phyloP scores from a whole-genome alignment of 176 grass and related monocot species.

The Lolium perenne region DNA sequence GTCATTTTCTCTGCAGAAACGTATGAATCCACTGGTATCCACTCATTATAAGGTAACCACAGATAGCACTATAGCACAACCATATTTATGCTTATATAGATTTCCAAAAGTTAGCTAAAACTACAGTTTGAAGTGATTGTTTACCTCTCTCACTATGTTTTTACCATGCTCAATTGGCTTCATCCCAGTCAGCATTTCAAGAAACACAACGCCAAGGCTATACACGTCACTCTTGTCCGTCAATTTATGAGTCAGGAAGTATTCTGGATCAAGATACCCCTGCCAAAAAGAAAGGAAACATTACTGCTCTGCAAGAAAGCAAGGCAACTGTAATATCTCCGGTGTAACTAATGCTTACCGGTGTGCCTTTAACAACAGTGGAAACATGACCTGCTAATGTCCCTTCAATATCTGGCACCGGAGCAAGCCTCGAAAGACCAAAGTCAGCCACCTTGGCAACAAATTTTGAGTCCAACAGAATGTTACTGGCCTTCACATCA shows the following conservation, averaged over 20 bases:
- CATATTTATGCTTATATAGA: slow-evolving; percentile 6
- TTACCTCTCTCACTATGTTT: slow-evolving; percentile 98
- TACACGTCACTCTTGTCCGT: slow-evolving; percentile 97
- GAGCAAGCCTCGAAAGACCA: slow-evolving; percentile 93
- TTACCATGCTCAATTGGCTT: slow-evolving; percentile 88
- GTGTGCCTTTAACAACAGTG: slow-evolving; percentile 91
- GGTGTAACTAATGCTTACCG: slow-evolving; percentile 56
- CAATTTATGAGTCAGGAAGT: slow-evolving; percentile 89
- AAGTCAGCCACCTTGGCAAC: slow-evolving; percentile 91
- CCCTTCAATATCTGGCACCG: slow-evolving; percentile 67
- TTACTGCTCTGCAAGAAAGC: not conserved
- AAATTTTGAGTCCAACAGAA: slow-evolving; percentile 84
- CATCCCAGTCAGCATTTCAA: slow-evolving; percentile 88
- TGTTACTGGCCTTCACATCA: slow-evolving; percentile 96
- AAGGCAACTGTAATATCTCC: not conserved
- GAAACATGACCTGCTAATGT: slow-evolving; percentile 65
- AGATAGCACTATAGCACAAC: not conserved
- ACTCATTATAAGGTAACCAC: not conserved
- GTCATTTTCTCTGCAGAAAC: slow-evolving; percentile 4
- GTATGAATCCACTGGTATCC: not conserved
- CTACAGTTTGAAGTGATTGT: not conserved
- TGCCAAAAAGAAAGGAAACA: slow-evolving; percentile 45
- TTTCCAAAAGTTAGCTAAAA: slow-evolving; percentile 4
- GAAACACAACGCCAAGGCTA: slow-evolving; percentile 85
- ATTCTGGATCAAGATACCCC: slow-evolving; percentile 98